Evolutionary conservation across 2,329 filamentous ascomycete species (phyloP).

Genomic region (Aspergillus cejpii): DNA sequence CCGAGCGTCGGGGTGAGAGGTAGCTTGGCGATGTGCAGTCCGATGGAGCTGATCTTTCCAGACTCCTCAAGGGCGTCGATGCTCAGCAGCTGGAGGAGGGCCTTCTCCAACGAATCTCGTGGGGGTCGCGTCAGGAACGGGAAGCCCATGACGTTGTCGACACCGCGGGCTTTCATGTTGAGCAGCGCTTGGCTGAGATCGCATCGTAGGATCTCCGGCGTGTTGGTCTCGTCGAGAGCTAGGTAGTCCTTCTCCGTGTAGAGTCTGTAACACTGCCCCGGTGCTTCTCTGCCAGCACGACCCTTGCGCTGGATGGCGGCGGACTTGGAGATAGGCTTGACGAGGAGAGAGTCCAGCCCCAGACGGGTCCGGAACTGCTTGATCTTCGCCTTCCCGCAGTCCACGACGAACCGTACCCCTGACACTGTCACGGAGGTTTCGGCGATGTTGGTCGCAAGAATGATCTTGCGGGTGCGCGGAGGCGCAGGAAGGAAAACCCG

Average conservation of each 20-base stretch:
- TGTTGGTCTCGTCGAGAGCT: conserved; percentile 62
- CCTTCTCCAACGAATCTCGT: conserved; percentile 70
- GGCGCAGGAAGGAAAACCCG: conserved; percentile 72
- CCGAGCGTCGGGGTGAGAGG: conserved; percentile 76
- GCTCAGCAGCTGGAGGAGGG: conserved; percentile 69
- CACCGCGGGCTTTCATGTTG: conserved; percentile 87
- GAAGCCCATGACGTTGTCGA: conserved; percentile 73
- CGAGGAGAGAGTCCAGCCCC: conserved; percentile 82
- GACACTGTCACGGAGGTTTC: conserved; percentile 96
- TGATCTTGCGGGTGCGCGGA: conserved; percentile 74
- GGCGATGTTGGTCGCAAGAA: conserved; percentile 94
- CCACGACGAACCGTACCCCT: conserved; percentile 83
- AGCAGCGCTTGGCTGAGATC: conserved; percentile 80
- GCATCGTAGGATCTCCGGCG: conserved; percentile 83
- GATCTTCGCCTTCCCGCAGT: conserved; percentile 88
- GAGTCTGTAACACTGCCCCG: conserved; percentile 81
- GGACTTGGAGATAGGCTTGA: conserved; percentile 86
- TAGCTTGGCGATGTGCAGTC: conserved; percentile 70
- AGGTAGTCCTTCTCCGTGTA: conserved; percentile 77
- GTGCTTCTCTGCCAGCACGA: conserved; percentile 84
- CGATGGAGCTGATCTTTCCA: conserved; percentile 66
- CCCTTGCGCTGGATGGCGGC: conserved; percentile 88
- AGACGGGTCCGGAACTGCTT: conserved; percentile 82
- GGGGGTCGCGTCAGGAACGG: conserved; percentile 79
- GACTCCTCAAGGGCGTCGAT: conserved; percentile 68